A percentile compares a stretch with the other conserved stretches of the same genome.
Evolutionary conservation across 2,329 filamentous ascomycete species (phyloP).

Genomic region (Corniculantispora saksenae): DNA sequence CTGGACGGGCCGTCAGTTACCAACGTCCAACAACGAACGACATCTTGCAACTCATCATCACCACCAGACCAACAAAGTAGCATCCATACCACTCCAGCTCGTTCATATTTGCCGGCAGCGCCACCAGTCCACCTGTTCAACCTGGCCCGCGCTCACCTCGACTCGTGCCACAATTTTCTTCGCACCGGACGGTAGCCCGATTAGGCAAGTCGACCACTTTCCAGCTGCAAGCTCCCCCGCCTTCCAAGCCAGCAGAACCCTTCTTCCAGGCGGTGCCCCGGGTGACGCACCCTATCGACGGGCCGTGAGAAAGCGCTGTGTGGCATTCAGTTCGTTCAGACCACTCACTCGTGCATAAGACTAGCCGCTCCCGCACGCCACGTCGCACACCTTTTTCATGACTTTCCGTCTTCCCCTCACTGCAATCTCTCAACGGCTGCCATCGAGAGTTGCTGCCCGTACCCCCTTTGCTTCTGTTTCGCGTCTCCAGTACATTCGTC

Average conservation of each 20-base stretch:
- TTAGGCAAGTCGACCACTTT: conserved; percentile 14
- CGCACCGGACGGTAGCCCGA: conserved; percentile 8
- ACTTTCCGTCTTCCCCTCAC: conserved; percentile 36
- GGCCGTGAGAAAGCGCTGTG: conserved; percentile 15
- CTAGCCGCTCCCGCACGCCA: conserved; percentile 22
- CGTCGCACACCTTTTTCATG: conserved; percentile 30
- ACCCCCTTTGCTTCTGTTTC: conserved; percentile 5
- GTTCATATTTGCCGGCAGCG: background rate
- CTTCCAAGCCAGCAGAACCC: background rate
- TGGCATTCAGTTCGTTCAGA: conserved; percentile 1
- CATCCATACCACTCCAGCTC: background rate
- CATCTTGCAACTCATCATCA: background rate
- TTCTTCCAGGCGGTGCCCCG: conserved; percentile 4
- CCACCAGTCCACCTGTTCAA: background rate
- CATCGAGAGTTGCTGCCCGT: conserved; percentile 24
- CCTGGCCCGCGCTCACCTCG: background rate
- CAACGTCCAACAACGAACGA: background rate
- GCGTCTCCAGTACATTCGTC: background rate
- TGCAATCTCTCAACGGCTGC: conserved; percentile 38
- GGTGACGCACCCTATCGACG: conserved; percentile 12
- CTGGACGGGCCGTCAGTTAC: background rate
- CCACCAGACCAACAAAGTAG: background rate
- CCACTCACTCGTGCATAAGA: conserved; percentile 20
- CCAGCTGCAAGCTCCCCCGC: conserved; percentile 14
- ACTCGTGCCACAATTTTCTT: background rate